Evolutionary conservation across 73 alveolate species (phyloP).

Genomic region (Paramecium sexaurelia): DNA sequence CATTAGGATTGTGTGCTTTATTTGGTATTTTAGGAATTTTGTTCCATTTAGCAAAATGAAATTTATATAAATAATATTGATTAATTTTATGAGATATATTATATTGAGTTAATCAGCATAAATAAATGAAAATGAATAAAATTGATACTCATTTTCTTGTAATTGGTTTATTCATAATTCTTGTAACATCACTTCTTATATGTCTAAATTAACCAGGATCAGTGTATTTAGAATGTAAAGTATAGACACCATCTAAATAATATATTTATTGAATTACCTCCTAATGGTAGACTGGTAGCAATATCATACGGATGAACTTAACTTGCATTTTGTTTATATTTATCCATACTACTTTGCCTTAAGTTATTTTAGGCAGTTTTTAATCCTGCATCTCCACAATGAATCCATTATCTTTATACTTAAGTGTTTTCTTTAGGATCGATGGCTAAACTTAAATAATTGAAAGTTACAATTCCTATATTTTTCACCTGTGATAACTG

Average conservation of each 20-base stretch:
- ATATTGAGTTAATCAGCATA: neutral
- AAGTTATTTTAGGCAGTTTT: constrained; percentile 29
- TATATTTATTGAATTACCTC: neutral
- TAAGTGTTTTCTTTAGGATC: constrained; percentile 51
- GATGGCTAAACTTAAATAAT: neutral
- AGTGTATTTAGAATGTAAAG: constrained; percentile 41
- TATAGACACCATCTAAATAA: constrained; percentile 28
- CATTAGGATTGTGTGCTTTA: neutral
- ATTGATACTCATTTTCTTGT: constrained; percentile 13
- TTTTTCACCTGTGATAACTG: constrained; percentile 48
- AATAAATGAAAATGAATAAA: neutral
- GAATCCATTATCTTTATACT: constrained; percentile 35
- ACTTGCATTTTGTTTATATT: neutral
- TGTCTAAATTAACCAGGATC: constrained; percentile 58
- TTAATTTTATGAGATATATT: neutral
- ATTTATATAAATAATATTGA: neutral
- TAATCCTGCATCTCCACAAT: constrained; percentile 43
- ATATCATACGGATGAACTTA: constrained; percentile 43
- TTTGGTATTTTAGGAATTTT: neutral
- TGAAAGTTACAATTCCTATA: neutral
- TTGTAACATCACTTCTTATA: constrained; percentile 32
- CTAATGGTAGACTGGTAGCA: constrained; percentile 53
- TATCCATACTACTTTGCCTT: neutral
- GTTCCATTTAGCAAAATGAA: neutral
- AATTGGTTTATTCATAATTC: constrained; percentile 48